These are phyloP conservation scores for Symbiodinium natans DNA, from an alignment of 73 alveolate species.

Conservation along the genomic window DNA sequence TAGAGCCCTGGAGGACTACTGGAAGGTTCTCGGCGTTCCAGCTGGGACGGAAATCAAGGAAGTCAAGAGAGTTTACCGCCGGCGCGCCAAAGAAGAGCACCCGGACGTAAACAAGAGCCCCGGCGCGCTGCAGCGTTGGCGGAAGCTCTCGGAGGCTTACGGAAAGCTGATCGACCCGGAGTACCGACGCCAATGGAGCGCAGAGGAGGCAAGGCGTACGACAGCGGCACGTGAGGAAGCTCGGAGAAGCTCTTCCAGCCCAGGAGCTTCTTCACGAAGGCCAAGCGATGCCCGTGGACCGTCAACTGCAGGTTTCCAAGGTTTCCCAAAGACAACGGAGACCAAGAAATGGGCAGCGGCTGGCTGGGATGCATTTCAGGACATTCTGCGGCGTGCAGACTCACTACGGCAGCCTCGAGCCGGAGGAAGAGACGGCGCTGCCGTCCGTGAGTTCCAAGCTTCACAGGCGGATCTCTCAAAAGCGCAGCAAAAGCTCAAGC, in stretches of 20 bases:
- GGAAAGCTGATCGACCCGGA: constrained; percentile 95
- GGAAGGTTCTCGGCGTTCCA: constrained; percentile 95
- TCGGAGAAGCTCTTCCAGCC: background rate
- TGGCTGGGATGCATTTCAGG: constrained; percentile 57
- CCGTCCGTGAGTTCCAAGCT: constrained; percentile 31
- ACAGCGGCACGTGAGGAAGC: background rate
- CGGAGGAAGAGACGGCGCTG: background rate
- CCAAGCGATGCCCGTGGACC: background rate
- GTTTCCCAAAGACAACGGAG: background rate
- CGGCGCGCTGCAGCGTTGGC: constrained; percentile 96
- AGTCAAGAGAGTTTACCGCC: constrained; percentile 97
- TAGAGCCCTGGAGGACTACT: constrained; percentile 11
- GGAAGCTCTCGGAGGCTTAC: constrained; percentile 95
- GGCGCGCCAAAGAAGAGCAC: constrained; percentile 97
- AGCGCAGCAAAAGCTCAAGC: constrained; percentile 17
- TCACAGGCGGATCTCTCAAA: constrained; percentile 9
- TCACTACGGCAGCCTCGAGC: background rate
- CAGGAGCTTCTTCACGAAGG: background rate
- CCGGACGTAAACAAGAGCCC: constrained; percentile 98
- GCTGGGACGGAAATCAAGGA: constrained; percentile 96
- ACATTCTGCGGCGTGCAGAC: constrained; percentile 30
- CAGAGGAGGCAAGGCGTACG: background rate
- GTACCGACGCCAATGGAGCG: constrained; percentile 41
- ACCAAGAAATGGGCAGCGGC: constrained; percentile 29
- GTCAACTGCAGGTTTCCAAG: background rate